phyloP scores from a whole-genome alignment of 352 stramenopile genomes.

The Peronosclerospora sorghi region DNA sequence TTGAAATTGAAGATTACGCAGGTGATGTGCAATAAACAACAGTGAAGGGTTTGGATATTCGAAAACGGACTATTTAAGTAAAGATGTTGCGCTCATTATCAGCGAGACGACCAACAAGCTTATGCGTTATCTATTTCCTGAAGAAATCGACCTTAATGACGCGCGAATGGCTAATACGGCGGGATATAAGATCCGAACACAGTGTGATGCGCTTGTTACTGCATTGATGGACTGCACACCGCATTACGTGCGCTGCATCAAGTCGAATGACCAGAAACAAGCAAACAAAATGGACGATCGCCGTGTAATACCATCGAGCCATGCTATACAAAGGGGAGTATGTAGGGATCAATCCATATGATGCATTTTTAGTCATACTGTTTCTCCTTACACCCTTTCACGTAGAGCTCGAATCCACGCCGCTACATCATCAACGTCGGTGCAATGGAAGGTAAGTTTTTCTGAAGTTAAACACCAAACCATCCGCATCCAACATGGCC shows the following conservation, averaged over 20 bases:
- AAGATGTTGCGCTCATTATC: conserved; percentile 75
- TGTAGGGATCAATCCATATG: too few relatives aligned
- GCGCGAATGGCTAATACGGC: conserved; percentile 70
- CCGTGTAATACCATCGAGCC: too few relatives aligned
- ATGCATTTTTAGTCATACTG: too few relatives aligned
- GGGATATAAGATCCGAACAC: conserved; percentile 74
- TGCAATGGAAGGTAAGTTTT: too few relatives aligned
- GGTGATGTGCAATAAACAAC: conserved; percentile 80
- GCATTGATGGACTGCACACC: conserved; percentile 85
- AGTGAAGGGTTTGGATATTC: conserved; percentile 72
- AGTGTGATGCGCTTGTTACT: conserved; percentile 81
- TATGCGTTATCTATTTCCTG: conserved; percentile 73
- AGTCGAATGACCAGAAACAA: conserved; percentile 86
- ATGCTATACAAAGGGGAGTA: too few relatives aligned
- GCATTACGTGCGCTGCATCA: conserved; percentile 88
- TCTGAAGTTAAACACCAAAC: too few relatives aligned
- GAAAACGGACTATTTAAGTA: conserved; percentile 75
- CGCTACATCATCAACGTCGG: too few relatives aligned
- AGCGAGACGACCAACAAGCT: conserved; percentile 77
- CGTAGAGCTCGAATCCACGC: too few relatives aligned
- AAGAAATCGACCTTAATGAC: conserved; percentile 73
- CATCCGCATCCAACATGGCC: too few relatives aligned
- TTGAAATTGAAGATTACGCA: conserved; percentile 79
- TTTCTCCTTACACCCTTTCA: too few relatives aligned
- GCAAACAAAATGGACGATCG: conserved; percentile 77